Evolutionary conservation across 1,284 basidiomycete species (phyloP).

Genomic region (Macrocystidia cucumis): DNA sequence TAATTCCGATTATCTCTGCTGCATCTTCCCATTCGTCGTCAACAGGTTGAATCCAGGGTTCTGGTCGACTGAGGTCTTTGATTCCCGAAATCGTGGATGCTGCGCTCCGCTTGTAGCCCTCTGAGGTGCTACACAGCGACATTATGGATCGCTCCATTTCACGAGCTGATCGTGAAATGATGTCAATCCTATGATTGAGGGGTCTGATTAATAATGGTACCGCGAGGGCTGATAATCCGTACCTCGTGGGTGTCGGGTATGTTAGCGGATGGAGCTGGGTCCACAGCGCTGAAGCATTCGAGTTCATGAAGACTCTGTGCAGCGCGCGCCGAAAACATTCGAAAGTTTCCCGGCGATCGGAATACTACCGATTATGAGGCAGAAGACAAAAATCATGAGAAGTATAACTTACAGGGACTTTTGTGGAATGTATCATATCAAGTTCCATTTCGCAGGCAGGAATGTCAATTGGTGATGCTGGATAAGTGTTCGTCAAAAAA

Average conservation of each 20-base stretch:
- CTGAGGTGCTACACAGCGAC: slow-evolving; percentile 34
- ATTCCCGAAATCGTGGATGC: slow-evolving; percentile 21
- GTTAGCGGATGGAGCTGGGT: slow-evolving; percentile 3
- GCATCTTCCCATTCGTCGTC: slow-evolving; percentile 29
- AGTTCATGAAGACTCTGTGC: slow-evolving; percentile 15
- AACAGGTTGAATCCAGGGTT: slow-evolving; percentile 17
- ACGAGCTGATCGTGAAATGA: slow-evolving; percentile 27
- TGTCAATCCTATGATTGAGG: slow-evolving; percentile 18
- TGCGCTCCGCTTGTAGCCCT: slow-evolving; percentile 35
- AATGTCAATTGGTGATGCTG: slow-evolving; percentile 24
- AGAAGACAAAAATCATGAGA: background rate
- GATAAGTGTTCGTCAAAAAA: background rate
- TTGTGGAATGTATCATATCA: slow-evolving; percentile 51
- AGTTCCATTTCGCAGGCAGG: slow-evolving; percentile 39
- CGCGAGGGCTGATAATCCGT: background rate
- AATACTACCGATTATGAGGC: background rate
- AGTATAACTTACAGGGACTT: slow-evolving; percentile 44
- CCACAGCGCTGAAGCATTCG: slow-evolving; percentile 9
- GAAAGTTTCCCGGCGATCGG: slow-evolving; percentile 15
- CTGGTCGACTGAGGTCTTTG: slow-evolving; percentile 16
- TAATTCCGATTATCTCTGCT: slow-evolving; percentile 25
- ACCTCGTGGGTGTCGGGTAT: slow-evolving; percentile 8
- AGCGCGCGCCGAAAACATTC: slow-evolving; percentile 20
- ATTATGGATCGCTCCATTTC: slow-evolving; percentile 37
- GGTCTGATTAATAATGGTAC: background rate